Conservation (phyloP, 768 basidiomycete species). For the Tulasnella sp. region DNA sequence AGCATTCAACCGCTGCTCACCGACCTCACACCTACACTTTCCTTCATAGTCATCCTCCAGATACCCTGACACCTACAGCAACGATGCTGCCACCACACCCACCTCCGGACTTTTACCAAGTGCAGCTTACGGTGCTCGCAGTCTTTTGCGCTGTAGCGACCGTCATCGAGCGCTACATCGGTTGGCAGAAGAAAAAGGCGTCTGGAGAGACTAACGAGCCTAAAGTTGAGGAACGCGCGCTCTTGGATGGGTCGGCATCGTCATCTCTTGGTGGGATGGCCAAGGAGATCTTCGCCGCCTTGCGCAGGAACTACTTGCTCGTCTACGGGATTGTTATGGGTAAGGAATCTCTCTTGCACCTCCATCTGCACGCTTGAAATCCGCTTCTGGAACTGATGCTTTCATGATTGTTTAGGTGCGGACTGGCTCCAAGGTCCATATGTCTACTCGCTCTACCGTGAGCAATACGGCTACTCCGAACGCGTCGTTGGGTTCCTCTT, state of each 20-base stretch:
- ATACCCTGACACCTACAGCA: not conserved
- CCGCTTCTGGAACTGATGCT: no score
- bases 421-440: conserved; percentile 78
- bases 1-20: not conserved
- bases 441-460: conserved; percentile 60
- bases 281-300: not conserved
- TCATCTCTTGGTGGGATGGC: not conserved
- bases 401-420: conserved; percentile 39
- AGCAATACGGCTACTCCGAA: conserved; percentile 54
- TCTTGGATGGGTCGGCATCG: not conserved
- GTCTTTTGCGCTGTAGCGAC: conserved; percentile 1
- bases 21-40: not conserved
- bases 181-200: conserved; percentile 1
- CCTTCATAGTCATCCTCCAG: not conserved
- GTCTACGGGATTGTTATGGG: conserved; percentile 71
- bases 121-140: conserved; percentile 4
- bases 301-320: conserved; percentile 40
- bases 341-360: no score
- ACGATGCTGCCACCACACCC: not conserved
- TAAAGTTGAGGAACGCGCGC: not conserved
- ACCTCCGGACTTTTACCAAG: conserved; percentile 11
- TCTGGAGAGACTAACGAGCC: not conserved
- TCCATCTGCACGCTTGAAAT: no score
- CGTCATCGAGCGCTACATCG: conserved; percentile 5
- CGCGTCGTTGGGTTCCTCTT: conserved; percentile 57